Evolutionary conservation across 2,329 filamentous ascomycete genomes (phyloP).

Genomic region (Alternaria gaisen): DNA sequence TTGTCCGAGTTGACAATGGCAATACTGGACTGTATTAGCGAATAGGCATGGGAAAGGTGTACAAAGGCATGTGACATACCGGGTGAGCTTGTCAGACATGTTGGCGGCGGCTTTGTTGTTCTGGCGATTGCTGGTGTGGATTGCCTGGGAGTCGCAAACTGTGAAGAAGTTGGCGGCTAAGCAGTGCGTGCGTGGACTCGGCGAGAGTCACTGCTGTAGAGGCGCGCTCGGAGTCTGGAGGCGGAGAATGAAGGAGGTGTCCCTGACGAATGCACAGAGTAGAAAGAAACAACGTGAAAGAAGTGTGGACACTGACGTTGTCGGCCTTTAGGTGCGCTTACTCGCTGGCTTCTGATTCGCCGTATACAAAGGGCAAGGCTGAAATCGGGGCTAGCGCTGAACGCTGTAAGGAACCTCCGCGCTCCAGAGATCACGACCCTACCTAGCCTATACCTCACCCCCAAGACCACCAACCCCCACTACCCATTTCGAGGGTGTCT

Average conservation of each 20-base stretch:
- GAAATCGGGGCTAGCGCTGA: conserved; percentile 10
- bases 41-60: not conserved
- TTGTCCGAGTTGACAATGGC: conserved; percentile 99
- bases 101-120: conserved; percentile 29
- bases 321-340: conserved; percentile 16
- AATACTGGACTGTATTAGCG: conserved; percentile 66
- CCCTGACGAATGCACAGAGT: conserved; percentile 7
- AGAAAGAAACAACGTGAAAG: conserved; percentile 12
- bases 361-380: conserved; percentile 12
- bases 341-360: conserved; percentile 6
- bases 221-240: conserved; percentile 8
- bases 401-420: conserved; percentile 31
- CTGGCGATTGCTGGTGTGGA: conserved; percentile 11
- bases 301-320: conserved; percentile 30
- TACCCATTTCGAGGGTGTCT: conserved; percentile 55
- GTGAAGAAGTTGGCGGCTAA: conserved; percentile 28
- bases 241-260: not conserved
- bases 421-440: conserved; percentile 30
- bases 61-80: conserved; percentile 67
- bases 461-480: conserved; percentile 37
- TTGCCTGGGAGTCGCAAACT: conserved; percentile 15
- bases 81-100: conserved; percentile 95
- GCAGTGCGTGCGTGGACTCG: conserved; percentile 25
- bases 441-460: conserved; percentile 40
- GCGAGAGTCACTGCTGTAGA: conserved; percentile 4